Percentiles rank a stretch among this genome's conserved stretches.
phyloP scores from a whole-genome alignment of 192 early-diverging fungal species.

The Linnemannia exigua region DNA sequence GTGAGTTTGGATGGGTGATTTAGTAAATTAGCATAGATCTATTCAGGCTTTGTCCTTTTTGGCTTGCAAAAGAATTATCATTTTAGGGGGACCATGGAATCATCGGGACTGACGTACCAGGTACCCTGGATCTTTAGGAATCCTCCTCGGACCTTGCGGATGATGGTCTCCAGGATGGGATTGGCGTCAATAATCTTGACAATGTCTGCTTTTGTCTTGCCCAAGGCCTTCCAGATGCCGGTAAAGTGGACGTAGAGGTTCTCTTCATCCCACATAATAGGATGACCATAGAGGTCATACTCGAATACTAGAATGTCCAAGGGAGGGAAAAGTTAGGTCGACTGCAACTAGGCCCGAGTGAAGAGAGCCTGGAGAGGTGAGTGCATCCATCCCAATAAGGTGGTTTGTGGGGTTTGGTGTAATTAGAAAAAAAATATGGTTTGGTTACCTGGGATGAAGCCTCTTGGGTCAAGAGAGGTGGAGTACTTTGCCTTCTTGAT shows the following conservation, averaged over 20 bases:
- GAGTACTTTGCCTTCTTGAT: conserved; percentile 72
- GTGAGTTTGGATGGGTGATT: too few relatives aligned
- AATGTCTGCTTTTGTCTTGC: conserved; percentile 72
- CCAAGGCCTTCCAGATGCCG: conserved; percentile 73
- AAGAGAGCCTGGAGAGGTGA: neutral
- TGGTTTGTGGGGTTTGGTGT: neutral
- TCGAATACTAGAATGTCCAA: conserved; percentile 62
- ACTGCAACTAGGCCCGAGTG: neutral
- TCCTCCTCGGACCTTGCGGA: conserved; percentile 71
- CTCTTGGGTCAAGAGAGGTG: conserved; percentile 70
- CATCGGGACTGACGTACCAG: conserved; percentile 59
- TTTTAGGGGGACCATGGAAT: neutral
- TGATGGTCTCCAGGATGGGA: conserved; percentile 63
- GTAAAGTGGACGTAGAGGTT: conserved; percentile 72
- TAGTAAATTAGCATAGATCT: too few relatives aligned
- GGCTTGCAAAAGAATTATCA: neutral
- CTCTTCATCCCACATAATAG: conserved; percentile 77
- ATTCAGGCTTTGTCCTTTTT: too few relatives aligned
- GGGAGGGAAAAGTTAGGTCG: neutral
- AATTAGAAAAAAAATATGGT: neutral
- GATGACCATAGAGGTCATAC: conserved; percentile 68
- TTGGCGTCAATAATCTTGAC: conserved; percentile 74
- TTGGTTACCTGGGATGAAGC: conserved; percentile 72
- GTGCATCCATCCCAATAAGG: neutral
- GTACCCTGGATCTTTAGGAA: conserved; percentile 74